Conservation (phyloP, 768 basidiomycete genomes). For the Cyclocybe aegerita region DNA sequence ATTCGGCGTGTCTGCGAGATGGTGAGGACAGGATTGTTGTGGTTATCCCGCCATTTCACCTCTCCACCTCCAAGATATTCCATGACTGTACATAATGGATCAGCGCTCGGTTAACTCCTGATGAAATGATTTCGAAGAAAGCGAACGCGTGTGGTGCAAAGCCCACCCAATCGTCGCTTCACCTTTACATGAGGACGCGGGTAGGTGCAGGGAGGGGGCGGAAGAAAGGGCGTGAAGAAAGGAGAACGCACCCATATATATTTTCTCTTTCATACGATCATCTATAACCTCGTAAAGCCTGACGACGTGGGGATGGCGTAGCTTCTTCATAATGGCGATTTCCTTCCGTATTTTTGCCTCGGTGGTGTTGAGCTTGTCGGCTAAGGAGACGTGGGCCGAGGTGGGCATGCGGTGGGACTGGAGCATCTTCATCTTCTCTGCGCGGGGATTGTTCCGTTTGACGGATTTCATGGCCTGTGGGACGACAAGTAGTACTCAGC, state of each 20-base stretch:
- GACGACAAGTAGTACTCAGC: background rate
- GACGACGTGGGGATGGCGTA: constrained; percentile 86
- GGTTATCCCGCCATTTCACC: constrained; percentile 78
- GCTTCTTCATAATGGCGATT: constrained; percentile 99
- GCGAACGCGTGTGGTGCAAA: background rate
- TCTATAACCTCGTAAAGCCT: constrained; percentile 93
- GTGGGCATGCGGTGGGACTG: constrained; percentile 40
- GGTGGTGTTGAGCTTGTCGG: constrained; percentile 66
- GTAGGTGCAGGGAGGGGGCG: background rate
- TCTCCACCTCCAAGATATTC: constrained; percentile 96
- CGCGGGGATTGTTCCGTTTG: constrained; percentile 68
- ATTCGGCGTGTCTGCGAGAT: constrained; percentile 84
- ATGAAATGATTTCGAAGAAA: constrained; percentile 2
- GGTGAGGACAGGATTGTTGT: constrained; percentile 71
- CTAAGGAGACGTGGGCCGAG: constrained; percentile 54
- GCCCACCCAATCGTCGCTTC: no score
- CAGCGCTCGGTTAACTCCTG: background rate
- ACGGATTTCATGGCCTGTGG: constrained; percentile 79
- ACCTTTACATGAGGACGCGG: no score
- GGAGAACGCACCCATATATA: constrained; percentile 83
- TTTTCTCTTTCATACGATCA: constrained; percentile 81
- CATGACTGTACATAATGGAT: constrained; percentile 62
- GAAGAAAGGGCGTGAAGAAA: constrained; percentile 1
- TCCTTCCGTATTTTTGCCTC: constrained; percentile 89
- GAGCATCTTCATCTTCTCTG: constrained; percentile 41